Conservation (phyloP, 768 basidiomycete species). For the Candolleomyces aberdarensis region DNA sequence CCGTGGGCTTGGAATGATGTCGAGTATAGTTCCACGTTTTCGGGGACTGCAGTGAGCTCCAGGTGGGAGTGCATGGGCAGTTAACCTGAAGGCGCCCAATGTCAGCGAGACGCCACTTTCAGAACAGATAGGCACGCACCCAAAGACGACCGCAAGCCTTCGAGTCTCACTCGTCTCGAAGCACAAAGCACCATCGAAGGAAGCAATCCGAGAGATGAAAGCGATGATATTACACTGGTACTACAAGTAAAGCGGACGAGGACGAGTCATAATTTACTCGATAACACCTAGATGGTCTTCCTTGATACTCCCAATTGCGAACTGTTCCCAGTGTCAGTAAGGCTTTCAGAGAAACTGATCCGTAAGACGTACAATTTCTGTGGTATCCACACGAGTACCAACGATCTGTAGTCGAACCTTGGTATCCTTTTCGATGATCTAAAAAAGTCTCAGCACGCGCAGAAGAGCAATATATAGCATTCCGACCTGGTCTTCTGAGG, state of each 20-base stretch:
- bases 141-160: no score
- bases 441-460: not conserved
- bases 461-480: not conserved
- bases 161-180: no score
- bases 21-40: no score
- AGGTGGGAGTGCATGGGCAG: no score
- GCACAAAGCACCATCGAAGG: no score
- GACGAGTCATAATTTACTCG: constrained; percentile 39
- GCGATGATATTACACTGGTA: constrained; percentile 1
- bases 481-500: constrained; percentile 80
- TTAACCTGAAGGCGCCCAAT: no score
- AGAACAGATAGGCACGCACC: no score
- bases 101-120: no score
- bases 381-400: constrained; percentile 97
- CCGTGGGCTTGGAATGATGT: no score
- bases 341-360: not conserved
- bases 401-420: constrained; percentile 94
- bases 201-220: not conserved
- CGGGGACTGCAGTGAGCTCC: no score
- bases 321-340: constrained; percentile 43
- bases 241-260: not conserved
- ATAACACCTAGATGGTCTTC: constrained; percentile 97
- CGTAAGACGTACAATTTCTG: constrained; percentile 77
- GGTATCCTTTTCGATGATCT: constrained; percentile 94
- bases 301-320: constrained; percentile 97